Conservation (phyloP, 2,329 filamentous ascomycete genomes). For the Dactylellina haptotyla region DNA sequence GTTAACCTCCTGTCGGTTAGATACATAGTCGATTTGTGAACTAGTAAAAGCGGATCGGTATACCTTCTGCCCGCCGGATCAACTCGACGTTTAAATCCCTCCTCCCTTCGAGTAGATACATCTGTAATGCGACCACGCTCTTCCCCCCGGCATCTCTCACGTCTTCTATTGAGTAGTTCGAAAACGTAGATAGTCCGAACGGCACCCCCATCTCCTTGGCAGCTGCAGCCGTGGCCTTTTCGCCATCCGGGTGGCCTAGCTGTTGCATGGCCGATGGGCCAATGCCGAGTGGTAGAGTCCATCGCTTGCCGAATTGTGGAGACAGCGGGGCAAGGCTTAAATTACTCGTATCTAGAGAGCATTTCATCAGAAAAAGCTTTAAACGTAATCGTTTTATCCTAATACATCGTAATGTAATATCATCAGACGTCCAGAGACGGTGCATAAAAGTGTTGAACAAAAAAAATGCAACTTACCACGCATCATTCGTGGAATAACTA, state of each 20-base stretch:
- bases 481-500: constrained; percentile 65
- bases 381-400: background rate
- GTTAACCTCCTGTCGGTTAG: no score
- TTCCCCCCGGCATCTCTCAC: constrained; percentile 26
- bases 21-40: no score
- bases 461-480: constrained; percentile 59
- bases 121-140: constrained; percentile 36
- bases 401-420: background rate
- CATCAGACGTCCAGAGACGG: no score
- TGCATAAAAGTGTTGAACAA: constrained; percentile 36
- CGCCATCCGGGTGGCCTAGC: constrained; percentile 67
- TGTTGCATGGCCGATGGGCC: constrained; percentile 68
- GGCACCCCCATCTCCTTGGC: constrained; percentile 60
- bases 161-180: constrained; percentile 37
- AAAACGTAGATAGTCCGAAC: constrained; percentile 37
- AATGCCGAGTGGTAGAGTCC: constrained; percentile 66
- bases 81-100: constrained; percentile 37
- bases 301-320: constrained; percentile 3
- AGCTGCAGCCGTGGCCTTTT: constrained; percentile 65
- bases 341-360: constrained; percentile 58
- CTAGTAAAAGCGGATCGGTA: constrained; percentile 64
- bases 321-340: background rate
- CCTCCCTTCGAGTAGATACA: constrained; percentile 36
- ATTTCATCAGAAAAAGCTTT: background rate
- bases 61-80: constrained; percentile 64